phyloP scores from a whole-genome alignment of 2,329 filamentous ascomycete genomes.

The Colletotrichum sp. region DNA sequence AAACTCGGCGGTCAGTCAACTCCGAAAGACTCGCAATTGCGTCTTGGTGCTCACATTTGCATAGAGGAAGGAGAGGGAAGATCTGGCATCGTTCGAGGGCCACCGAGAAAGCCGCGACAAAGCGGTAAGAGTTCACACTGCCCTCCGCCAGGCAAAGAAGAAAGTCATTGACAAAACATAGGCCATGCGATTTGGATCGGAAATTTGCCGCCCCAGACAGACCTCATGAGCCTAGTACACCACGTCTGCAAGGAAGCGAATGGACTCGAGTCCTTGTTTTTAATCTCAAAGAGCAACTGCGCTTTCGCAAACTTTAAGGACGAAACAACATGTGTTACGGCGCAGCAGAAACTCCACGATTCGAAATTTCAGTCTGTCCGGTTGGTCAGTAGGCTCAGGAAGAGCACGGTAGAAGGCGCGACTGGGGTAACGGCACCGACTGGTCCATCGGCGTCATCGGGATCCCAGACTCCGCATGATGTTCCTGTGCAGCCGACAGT shows the following conservation, averaged over 20 bases:
- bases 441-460: conserved; percentile 51
- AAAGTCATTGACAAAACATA: conserved; percentile 32
- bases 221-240: conserved; percentile 83
- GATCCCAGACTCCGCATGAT: conserved; percentile 6
- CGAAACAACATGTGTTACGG: conserved; percentile 74
- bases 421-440: conserved; percentile 57
- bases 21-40: neutral
- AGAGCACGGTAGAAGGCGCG: conserved; percentile 52
- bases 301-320: conserved; percentile 95
- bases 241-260: conserved; percentile 84
- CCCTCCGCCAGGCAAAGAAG: conserved; percentile 13
- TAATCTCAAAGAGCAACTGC: conserved; percentile 97
- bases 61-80: conserved; percentile 28
- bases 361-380: conserved; percentile 86
- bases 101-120: conserved; percentile 62
- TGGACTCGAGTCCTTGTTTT: conserved; percentile 85
- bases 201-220: conserved; percentile 85
- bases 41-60: neutral
- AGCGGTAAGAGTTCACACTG: conserved; percentile 50
- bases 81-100: conserved; percentile 54
- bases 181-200: conserved; percentile 96
- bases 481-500: neutral
- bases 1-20: neutral
- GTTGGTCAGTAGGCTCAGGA: conserved; percentile 82
- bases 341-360: conserved; percentile 87